These are phyloP conservation scores for Lentinula boryana DNA, from an alignment of 768 basidiomycete species.

Conservation along the genomic window DNA sequence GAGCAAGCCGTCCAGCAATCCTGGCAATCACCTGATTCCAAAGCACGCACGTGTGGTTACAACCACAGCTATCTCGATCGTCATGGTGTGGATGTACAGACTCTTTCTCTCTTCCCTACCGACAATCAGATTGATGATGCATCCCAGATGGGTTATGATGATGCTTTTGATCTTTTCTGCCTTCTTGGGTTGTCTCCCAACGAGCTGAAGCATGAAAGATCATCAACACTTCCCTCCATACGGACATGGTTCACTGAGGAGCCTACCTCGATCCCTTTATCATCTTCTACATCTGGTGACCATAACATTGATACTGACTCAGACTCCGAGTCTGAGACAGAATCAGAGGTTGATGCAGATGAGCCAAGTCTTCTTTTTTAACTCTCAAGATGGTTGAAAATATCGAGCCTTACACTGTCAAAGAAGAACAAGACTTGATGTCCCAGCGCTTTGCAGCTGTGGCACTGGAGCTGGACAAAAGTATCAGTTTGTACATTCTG, in stretches of 20 bases:
- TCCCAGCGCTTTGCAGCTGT: not conserved
- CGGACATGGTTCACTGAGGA: slow-evolving; percentile 2
- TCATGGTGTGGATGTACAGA: slow-evolving; percentile 11
- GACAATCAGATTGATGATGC: slow-evolving; percentile 15
- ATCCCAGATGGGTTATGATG: slow-evolving; percentile 12
- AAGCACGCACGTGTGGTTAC: slow-evolving; percentile 18
- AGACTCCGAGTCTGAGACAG: no score
- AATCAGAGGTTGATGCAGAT: no score
- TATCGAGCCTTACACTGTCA: not conserved
- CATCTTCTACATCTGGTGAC: not conserved
- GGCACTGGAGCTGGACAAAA: slow-evolving; percentile 4
- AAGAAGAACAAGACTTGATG: not conserved
- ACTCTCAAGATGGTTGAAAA: no score
- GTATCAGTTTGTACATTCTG: not conserved
- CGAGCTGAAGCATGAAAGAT: not conserved
- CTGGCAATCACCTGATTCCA: slow-evolving; percentile 9
- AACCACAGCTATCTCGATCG: slow-evolving; percentile 21
- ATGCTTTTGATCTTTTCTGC: slow-evolving; percentile 15
- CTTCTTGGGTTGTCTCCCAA: slow-evolving; percentile 14
- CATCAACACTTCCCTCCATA: not conserved
- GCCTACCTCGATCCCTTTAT: not conserved
- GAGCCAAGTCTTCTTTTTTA: no score
- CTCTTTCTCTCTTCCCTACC: slow-evolving; percentile 15
- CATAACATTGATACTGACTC: no score
- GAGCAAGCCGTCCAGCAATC: slow-evolving; percentile 14